Evolutionary conservation across 495 filamentous ascomycete species (phyloP), one percentile per base, ranked within the genome.

Genomic region (Haplographium delicatum): DNA sequence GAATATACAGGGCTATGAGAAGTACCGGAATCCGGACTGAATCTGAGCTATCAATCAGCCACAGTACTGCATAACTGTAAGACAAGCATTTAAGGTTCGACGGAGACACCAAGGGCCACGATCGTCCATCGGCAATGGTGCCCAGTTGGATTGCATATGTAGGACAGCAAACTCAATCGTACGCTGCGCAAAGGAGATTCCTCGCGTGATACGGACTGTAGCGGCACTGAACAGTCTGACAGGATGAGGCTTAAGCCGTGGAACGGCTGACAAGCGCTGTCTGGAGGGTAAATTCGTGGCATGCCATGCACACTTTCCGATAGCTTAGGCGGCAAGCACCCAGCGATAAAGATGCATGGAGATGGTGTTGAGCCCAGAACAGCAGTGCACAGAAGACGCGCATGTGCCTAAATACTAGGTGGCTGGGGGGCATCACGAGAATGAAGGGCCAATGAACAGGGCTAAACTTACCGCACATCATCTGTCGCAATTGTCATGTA

Each of bases 1-100:
- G 52, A 53, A 42, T 60, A 62, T 26, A 59, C 60, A 54, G 60
- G 48, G 53, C 50, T 60, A 24, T 60, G 57, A 9, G 44, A 54
- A 20, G 40, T 56, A 37, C 47, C 57, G 47, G 53, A 39, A 24
- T 60, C 53, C 26, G 53, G 47, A 24, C 13, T 45, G 45, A 54
- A 60, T 51, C 57, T 59, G 44, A 50, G 15, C n/a, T 33, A 54
- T 51, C 51, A 51, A 44, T 63, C 51, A 60, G 60, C 51, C 51
- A 57, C 53, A 35, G 20, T 13, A 33, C 40, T 44, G 22, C 53
- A 54, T 47, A 28, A 44, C 44, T 50, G 53, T 46, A 38, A 43
- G 44, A 52, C 44, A 50, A 47, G 51, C 47, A 56, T 48, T 49
- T 62, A 52, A 60, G 39, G 52, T 55, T 61, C 31, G 50, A 56